A percentile compares a stretch with the other conserved stretches of the same genome.
Evolutionary conservation across 1,284 basidiomycete species (phyloP).

Genomic region (Cryptococcus neoformans): DNA sequence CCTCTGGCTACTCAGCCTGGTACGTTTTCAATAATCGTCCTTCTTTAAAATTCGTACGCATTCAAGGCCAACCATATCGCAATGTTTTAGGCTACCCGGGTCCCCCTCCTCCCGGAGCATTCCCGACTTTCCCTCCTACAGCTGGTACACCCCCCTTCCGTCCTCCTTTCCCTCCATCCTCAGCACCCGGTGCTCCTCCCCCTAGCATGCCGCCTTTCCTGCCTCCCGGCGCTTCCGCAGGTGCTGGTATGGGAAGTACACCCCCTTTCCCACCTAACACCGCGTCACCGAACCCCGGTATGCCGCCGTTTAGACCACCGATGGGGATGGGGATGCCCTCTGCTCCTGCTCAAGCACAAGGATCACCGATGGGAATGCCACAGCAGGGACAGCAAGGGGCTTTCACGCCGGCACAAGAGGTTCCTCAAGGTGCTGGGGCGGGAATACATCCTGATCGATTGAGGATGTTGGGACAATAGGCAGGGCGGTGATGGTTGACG

Average conservation of each 20-base stretch:
- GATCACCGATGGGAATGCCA: background rate
- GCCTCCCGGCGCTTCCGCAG: slow-evolving; percentile 6
- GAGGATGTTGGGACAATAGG: slow-evolving; percentile 64
- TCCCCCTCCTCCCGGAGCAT: slow-evolving; percentile 12
- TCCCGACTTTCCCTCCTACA: slow-evolving; percentile 51
- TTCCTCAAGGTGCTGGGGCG: slow-evolving; percentile 11
- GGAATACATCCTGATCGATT: slow-evolving; percentile 83
- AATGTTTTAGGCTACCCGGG: slow-evolving; percentile 29
- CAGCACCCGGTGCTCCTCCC: too few relatives aligned
- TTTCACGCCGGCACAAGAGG: slow-evolving; percentile 35
- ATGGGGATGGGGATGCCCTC: background rate
- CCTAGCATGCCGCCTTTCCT: too few relatives aligned
- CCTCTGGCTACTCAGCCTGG: slow-evolving; percentile 25
- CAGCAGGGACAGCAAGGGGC: slow-evolving; percentile 40
- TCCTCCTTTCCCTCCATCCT: slow-evolving; percentile 20
- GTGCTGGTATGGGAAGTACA: background rate
- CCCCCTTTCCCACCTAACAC: background rate
- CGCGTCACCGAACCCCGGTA: slow-evolving; percentile 36
- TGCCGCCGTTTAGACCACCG: slow-evolving; percentile 63
- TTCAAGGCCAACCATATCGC: background rate
- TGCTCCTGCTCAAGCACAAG: background rate
- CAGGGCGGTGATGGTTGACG: background rate
- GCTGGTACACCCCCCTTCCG: slow-evolving; percentile 41
- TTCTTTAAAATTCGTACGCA: background rate
- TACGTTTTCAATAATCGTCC: background rate